Evolutionary conservation across 768 basidiomycete species (phyloP), one percentile per base, ranked within the genome.

Genomic region (Termitomyces sp.): DNA sequence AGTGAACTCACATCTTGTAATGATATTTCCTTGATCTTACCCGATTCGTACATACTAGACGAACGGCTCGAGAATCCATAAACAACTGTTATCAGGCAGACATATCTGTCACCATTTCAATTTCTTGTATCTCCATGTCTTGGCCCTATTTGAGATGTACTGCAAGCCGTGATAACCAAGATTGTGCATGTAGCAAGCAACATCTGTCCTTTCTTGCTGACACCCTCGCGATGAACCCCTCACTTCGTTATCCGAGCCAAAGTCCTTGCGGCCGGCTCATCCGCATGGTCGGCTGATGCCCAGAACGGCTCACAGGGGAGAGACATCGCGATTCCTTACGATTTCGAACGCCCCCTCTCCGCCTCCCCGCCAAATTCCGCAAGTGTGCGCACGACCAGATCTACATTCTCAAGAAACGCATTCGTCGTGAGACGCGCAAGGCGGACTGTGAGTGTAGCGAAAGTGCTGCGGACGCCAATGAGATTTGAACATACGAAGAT

Each of bases 401-500:
- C 92, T 33, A 94, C 80, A 64, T 94, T 94, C 68, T 96, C 94
- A 48, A 97, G 77, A 72, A 91, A 95, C 14, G 86, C 86, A 64
- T 97, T 97, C 50, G 89, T 78, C 0, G 88, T 83, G 49, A 97
- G 77, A 56, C 94, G 83, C 3, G 92, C 87, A n/a, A 96, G 74
- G 36, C 94, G 86, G 58, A 95, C 77, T 0, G 94, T 97, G 54
- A 92, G 73, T 0, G 90, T 91, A 24, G 78, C 80, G 71, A 89
- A 90, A 14, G 78, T 86, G 54, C 92, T 92, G 61, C 30, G 14
- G 47, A 50, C 46, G 18, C 24, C 38, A 24, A 10, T 2, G 1
- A 43, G 50, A 12, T 26, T 30, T 1, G 6, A 30, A 30, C 30
- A 30, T 10, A 36, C 28, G 42, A 65, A 57, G 50, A 61, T 58